Percentiles rank a stretch among this genome's conserved stretches.
Conservation (phyloP, 108 stramenopile genomes). For the Cyclotella cryptica region DNA sequence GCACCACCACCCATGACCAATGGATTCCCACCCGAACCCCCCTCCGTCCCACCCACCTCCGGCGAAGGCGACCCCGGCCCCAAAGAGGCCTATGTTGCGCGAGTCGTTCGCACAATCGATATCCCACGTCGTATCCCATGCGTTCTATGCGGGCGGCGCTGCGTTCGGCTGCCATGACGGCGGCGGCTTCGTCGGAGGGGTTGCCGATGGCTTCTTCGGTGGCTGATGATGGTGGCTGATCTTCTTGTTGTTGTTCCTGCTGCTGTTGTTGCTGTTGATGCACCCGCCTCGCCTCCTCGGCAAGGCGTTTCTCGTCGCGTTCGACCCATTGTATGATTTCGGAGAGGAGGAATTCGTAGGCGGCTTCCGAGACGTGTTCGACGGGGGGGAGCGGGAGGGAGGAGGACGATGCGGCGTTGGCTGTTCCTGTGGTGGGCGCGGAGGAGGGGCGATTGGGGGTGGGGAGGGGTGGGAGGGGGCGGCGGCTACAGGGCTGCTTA, state of each 20-base stretch:
- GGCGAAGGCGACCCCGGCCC: conserved; percentile 57
- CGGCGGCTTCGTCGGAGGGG: conserved; percentile 25
- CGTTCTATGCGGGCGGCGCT: conserved; percentile 87
- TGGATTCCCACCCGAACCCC: conserved; percentile 43
- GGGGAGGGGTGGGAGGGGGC: conserved; percentile 13
- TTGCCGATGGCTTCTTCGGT: neutral
- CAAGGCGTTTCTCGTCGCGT: conserved; percentile 54
- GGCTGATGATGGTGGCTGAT: no score
- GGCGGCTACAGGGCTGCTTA: conserved; percentile 19
- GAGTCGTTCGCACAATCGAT: conserved; percentile 88
- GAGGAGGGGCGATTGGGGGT: conserved; percentile 21
- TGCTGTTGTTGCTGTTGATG: neutral
- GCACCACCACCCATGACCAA: conserved; percentile 52
- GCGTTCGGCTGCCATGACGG: conserved; percentile 70
- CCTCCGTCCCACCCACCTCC: conserved; percentile 54
- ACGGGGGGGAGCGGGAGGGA: conserved; percentile 7
- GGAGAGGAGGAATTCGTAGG: conserved; percentile 80
- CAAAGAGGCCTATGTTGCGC: conserved; percentile 78
- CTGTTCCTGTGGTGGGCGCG: conserved; percentile 16
- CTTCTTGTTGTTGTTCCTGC: no score
- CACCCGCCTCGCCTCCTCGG: conserved; percentile 23
- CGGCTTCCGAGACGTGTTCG: conserved; percentile 75
- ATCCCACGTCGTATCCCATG: conserved; percentile 94
- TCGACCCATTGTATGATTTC: conserved; percentile 81
- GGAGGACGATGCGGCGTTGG: conserved; percentile 5